phyloP scores from a whole-genome alignment of 495 filamentous ascomycete species.

The Penicillium flavigenum region DNA sequence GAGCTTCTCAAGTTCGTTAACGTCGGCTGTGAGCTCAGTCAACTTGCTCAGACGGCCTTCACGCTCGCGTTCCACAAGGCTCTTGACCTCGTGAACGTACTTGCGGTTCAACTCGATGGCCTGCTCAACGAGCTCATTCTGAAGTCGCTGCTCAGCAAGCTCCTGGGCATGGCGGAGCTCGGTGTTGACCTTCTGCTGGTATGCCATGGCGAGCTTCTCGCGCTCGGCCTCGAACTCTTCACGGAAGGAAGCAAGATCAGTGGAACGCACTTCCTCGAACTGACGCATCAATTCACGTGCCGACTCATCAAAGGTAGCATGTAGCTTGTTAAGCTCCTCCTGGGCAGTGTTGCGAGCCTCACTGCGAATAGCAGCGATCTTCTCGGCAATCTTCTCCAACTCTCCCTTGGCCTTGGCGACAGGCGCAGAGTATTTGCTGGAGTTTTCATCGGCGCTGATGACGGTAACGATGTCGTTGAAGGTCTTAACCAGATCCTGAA shows the following conservation, averaged over 20 bases:
- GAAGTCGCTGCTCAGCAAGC: conserved; percentile 72
- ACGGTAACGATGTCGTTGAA: conserved; percentile 93
- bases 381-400: conserved; percentile 69
- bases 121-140: conserved; percentile 88
- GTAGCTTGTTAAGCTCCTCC: conserved; percentile 65
- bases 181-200: conserved; percentile 73
- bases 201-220: conserved; percentile 67
- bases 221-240: conserved; percentile 90
- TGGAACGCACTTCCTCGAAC: conserved; percentile 66
- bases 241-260: conserved; percentile 75
- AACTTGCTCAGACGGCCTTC: conserved; percentile 83
- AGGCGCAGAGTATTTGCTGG: conserved; percentile 68
- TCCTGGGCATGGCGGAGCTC: conserved; percentile 72
- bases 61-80: conserved; percentile 85
- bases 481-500: conserved; percentile 92
- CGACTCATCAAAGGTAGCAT: conserved; percentile 75
- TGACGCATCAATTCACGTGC: conserved; percentile 73
- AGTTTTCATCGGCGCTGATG: conserved; percentile 76
- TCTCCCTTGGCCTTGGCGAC: conserved; percentile 81
- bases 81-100: conserved; percentile 73
- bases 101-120: conserved; percentile 81
- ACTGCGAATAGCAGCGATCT: conserved; percentile 70
- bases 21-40: conserved; percentile 68
- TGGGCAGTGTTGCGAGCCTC: conserved; percentile 69
- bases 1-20: conserved; percentile 79